Evolutionary conservation across 2,329 filamentous ascomycete genomes (phyloP), one percentile per base, ranked within the genome.

Genomic region (Penicillium glabrum): DNA sequence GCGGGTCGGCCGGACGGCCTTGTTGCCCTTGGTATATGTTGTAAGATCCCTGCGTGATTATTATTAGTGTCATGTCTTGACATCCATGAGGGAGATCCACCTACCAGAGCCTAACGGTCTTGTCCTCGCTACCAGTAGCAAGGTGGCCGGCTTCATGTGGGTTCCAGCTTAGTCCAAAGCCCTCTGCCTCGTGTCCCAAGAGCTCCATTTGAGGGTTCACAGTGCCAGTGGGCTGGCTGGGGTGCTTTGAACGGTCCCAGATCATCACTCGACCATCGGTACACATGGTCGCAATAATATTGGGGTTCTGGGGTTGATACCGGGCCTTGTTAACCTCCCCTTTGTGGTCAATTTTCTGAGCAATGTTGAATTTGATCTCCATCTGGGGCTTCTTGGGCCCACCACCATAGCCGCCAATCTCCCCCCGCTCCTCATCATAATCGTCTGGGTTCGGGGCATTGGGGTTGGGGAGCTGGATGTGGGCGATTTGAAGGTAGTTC

Each of bases 241-340:
- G 88, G 73, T 98, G 93, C 82, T 97, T 98, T 52, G 93, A 96
- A 64, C 93, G 88, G 78, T 99, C 95, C 78, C 96, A 99, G 65
- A 99, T 87, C 73, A 98, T 86, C 43, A 97, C 90, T 64, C 87
- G 89, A 61, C 91, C 90, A 72, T 97, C 90, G 8, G 91, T 86
- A 62, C 91, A 92, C 77, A 97, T 88, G 0, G 95, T 97, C 3
- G 95, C 95, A 67, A 99, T 96, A 56, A 99, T 87, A 69, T 99
- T 92, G 5, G 93, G 92, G 70, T 99, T 99, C 74, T 98, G 93
- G 13, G 95, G 95, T 76, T 97, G 93, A 72, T 98, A 98, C 65
- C 95, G 88, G 16, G 95, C 96, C 80, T 98, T 99, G 83, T 99
- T 99, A 72, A 99, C 92, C 75, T 99, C 95, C 61, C 91, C 90